Percentiles rank a stretch among this genome's conserved stretches.
Evolutionary conservation across 495 filamentous ascomycete species (phyloP).

Genomic region (Penicillium malachiteum): DNA sequence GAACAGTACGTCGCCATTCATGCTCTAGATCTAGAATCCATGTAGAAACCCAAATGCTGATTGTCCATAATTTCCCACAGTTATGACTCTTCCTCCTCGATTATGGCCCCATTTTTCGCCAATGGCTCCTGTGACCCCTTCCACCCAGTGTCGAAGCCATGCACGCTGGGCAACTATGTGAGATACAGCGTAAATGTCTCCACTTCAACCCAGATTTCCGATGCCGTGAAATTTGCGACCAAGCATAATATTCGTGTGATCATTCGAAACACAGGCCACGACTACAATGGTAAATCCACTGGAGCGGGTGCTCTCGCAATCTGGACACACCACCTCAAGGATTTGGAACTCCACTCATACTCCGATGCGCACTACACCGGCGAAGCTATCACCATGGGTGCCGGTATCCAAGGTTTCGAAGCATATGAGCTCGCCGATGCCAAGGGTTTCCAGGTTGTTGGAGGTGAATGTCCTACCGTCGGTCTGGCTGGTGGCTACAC

Average conservation of each 20-base stretch:
- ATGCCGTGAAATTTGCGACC: constrained; percentile 47
- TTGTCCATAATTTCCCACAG: constrained; percentile 11
- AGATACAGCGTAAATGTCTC: constrained; percentile 48
- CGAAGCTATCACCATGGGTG: constrained; percentile 51
- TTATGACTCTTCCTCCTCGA: constrained; percentile 36
- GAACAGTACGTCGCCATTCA: constrained; percentile 25
- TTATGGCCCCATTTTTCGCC: constrained; percentile 43
- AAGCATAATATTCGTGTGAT: constrained; percentile 59
- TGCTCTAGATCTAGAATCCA: not conserved
- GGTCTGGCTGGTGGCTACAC: constrained; percentile 55
- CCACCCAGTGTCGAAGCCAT: constrained; percentile 45
- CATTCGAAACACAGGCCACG: constrained; percentile 64
- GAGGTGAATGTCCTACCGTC: constrained; percentile 36
- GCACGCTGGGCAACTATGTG: constrained; percentile 58
- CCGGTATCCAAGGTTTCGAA: constrained; percentile 39
- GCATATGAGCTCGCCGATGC: constrained; percentile 43
- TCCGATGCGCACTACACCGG: constrained; percentile 41
- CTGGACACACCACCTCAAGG: constrained; percentile 60
- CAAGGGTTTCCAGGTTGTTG: constrained; percentile 23
- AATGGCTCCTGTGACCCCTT: constrained; percentile 59
- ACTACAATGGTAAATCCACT: constrained; percentile 57
- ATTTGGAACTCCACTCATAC: constrained; percentile 39
- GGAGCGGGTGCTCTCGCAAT: constrained; percentile 52
- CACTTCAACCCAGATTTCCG: constrained; percentile 27
- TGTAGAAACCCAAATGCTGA: not conserved